phyloP scores from a whole-genome alignment of 2,329 filamentous ascomycete genomes.

The Orbilia ellipsospora region DNA sequence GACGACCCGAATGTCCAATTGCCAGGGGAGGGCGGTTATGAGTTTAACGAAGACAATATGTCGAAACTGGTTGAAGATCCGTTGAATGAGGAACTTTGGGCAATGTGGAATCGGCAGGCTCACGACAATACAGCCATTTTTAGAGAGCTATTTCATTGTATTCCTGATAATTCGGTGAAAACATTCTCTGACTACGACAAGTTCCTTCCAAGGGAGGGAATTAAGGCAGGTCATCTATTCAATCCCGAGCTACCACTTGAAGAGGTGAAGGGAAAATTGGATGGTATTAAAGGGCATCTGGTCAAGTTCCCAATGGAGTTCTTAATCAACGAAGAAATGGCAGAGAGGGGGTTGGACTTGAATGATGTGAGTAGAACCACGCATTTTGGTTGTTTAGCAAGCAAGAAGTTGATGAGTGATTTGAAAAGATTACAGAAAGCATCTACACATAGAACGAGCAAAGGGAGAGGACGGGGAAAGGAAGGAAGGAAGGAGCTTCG shows the following conservation, averaged over 20 bases:
- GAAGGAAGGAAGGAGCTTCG: neutral
- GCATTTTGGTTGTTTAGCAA: neutral
- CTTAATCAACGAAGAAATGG: conserved; percentile 84
- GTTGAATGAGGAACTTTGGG: conserved; percentile 70
- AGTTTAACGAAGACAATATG: conserved; percentile 74
- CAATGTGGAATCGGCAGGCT: conserved; percentile 76
- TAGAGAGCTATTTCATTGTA: conserved; percentile 83
- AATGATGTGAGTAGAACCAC: conserved; percentile 36
- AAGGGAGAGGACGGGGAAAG: neutral
- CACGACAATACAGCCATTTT: conserved; percentile 79
- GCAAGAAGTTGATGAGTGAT: conserved; percentile 2
- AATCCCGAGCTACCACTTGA: conserved; percentile 73
- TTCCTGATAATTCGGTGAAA: conserved; percentile 90
- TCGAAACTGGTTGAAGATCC: conserved; percentile 78
- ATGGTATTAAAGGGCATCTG: conserved; percentile 84
- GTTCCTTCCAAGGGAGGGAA: conserved; percentile 76
- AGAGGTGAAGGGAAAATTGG: conserved; percentile 79
- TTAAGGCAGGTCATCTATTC: conserved; percentile 87
- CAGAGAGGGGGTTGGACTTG: conserved; percentile 69
- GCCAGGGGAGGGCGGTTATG: conserved; percentile 71
- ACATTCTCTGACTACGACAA: conserved; percentile 89
- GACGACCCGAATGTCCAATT: conserved; percentile 79
- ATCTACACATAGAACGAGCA: conserved; percentile 31
- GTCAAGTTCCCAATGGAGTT: conserved; percentile 97
- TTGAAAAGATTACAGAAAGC: conserved; percentile 50